Evolutionary conservation across 169 alveolate species (phyloP).

Genomic region (Plasmodium cynomolgi): DNA sequence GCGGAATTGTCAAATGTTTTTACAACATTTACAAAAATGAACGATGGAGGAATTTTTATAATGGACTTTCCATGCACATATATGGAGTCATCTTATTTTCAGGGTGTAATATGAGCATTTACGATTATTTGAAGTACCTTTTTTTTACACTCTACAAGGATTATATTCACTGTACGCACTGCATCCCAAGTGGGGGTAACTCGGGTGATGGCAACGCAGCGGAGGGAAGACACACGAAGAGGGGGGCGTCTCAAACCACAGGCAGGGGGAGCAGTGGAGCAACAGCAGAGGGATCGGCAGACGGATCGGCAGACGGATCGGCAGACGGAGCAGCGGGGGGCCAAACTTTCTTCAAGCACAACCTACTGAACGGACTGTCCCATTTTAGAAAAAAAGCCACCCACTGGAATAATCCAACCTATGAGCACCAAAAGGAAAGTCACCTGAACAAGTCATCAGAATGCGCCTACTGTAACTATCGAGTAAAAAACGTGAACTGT

Average conservation of each 20-base stretch:
- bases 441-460: conserved; percentile 11
- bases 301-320: too few species aligned
- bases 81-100: conserved; percentile 59
- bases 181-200: background rate
- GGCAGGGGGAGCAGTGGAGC: background rate
- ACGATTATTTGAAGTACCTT: conserved; percentile 61
- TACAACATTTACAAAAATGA: conserved; percentile 57
- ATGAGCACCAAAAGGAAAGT: conserved; percentile 7
- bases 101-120: conserved; percentile 71
- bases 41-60: conserved; percentile 31
- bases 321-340: background rate
- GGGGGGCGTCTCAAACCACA: background rate
- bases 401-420: background rate
- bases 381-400: background rate
- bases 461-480: conserved; percentile 49
- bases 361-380: background rate
- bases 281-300: background rate
- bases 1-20: conserved; percentile 39
- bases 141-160: conserved; percentile 40
- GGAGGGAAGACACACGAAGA: background rate
- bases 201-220: background rate
- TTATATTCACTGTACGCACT: conserved; percentile 59
- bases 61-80: conserved; percentile 54
- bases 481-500: conserved; percentile 58
- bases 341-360: background rate